Evolutionary conservation across 2,329 filamentous ascomycete genomes (phyloP), one percentile per base, ranked within the genome.

Genomic region (Claviceps quebecensis): DNA sequence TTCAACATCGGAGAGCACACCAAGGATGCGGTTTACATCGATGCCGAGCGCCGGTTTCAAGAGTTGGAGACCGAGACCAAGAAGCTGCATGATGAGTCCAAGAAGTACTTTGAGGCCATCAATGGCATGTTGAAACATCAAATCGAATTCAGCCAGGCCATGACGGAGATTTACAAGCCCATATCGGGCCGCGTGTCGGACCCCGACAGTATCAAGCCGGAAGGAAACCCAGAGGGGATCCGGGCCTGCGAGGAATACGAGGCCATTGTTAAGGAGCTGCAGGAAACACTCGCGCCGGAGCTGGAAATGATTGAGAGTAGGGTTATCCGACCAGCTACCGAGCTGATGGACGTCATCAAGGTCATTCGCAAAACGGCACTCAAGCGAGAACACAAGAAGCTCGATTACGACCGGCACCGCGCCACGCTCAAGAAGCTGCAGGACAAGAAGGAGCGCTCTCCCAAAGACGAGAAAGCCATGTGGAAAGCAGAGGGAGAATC

Each of bases 101-200:
- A 90, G 68, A 96, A 95, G 72, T 98, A 98, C 69, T 96, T 95
- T 62, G 83, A 95, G 50, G 87, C 93, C 65, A 96, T 98, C 72
- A 96, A 97, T 72, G 87, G 86, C 75, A 98, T 98, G 93, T 79
- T 98, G 62, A 80, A 75, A 64, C 90, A 97, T 71, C 93, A 98
- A 73, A 97, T 98, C 69, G 91, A 95, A 66, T 98, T 98, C 72
- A 95, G 91, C 60, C 82, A 95, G 71, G 87, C 90, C 58, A 91
- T 95, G 74, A 84, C 86, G 57, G 93, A 98, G 69, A 85, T 98
- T 62, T 98, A 98, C 76, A 95, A 95, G 67, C 93, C 93, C 59
- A 98, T 98, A 61, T 96, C 91, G 51, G 93, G 93, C 51, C 86
- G 93, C 64, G 79, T 94, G 69, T 97, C 91, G 45, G 93, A 98